A percentile compares a stretch with the other conserved stretches of the same genome.
Conservation (phyloP, 106 monocot species). For the Xerophyta viscosa region DNA sequence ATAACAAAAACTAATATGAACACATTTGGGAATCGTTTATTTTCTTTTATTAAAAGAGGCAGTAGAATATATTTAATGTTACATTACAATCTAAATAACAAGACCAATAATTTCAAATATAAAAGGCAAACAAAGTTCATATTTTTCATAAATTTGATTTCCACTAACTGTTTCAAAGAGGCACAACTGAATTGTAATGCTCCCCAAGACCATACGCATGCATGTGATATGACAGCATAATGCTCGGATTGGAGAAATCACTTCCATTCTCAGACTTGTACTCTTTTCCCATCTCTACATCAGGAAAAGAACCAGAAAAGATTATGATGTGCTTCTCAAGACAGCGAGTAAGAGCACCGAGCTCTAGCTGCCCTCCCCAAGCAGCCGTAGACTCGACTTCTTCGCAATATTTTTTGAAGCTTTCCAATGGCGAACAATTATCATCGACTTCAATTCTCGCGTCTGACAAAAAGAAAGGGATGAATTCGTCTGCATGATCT, state of each 20-base stretch:
- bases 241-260: conserved; percentile 16
- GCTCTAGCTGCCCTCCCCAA: conserved; percentile 80
- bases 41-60: no score
- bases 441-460: conserved; percentile 25
- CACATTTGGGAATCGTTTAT: no score
- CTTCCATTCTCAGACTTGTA: conserved; percentile 28
- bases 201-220: conserved; percentile 84
- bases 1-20: no score
- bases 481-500: conserved; percentile 42
- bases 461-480: conserved; percentile 59
- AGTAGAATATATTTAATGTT: no score
- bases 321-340: conserved; percentile 58
- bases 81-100: no score
- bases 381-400: conserved; percentile 53
- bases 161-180: conserved; percentile 5
- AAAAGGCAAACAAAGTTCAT: no score
- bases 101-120: no score
- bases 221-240: conserved; percentile 59
- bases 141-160: no score
- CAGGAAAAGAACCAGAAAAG: conserved; percentile 62
- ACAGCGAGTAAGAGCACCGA: conserved; percentile 56
- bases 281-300: conserved; percentile 82
- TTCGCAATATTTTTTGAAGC: conserved; percentile 49
- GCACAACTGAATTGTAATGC: conserved; percentile 74
- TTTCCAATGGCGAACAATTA: conserved; percentile 16